Percentiles rank a stretch among this genome's conserved stretches.
Evolutionary conservation across 257 asterid genomes (phyloP).

Genomic region (Solanum infundibuliforme): DNA sequence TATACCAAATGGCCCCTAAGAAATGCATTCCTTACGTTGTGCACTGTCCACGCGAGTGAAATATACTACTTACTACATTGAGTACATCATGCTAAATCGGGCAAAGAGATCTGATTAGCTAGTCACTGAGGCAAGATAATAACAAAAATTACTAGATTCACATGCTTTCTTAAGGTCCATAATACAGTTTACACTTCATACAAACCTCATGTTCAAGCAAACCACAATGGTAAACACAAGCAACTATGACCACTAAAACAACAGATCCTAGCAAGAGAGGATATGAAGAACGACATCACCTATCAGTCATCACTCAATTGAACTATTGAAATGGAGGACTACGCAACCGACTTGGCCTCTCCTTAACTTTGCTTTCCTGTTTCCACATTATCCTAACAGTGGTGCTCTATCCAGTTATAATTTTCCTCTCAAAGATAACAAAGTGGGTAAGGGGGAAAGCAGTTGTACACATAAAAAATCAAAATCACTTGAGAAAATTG

Average conservation of each 20-base stretch:
- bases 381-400: background rate
- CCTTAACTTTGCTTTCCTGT: background rate
- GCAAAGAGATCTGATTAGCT: background rate
- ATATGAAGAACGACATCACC: background rate
- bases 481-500: background rate
- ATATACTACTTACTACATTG: background rate
- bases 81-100: background rate
- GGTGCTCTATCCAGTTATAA: background rate
- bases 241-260: background rate
- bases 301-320: background rate
- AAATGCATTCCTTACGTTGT: background rate
- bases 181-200: background rate
- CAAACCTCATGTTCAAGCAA: background rate
- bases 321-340: background rate
- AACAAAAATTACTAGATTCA: background rate
- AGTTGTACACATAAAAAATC: background rate
- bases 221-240: background rate
- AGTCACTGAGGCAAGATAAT: background rate
- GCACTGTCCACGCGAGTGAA: background rate
- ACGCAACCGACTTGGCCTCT: background rate
- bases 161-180: background rate
- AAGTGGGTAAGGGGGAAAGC: background rate
- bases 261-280: background rate
- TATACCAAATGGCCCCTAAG: background rate
- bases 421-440: background rate